Evolutionary conservation across 768 basidiomycete genomes (phyloP), one percentile per base, ranked within the genome.

Genomic region (Termitomyces sp.): DNA sequence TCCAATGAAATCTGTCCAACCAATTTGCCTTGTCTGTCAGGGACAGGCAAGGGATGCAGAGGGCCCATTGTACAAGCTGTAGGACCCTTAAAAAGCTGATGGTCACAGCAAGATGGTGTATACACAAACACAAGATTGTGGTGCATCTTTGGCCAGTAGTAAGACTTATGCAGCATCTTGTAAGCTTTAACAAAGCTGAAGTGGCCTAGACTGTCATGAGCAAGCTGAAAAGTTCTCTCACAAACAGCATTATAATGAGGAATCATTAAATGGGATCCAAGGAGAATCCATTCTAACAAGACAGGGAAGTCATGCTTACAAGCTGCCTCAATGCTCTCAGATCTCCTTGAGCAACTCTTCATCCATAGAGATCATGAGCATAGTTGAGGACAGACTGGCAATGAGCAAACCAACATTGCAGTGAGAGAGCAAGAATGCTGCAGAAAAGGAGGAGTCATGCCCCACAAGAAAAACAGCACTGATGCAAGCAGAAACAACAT

Each of bases 121-220:
- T 63, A 63, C 8, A 25, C 25, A 25, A 25, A 31, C 52, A 57
- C 53, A 5, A 65, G 51, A 46, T 65, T 59, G 29, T 38, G 46
- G 59, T 73, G 60, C 77, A 79, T 78, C 37, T 72, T 68, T 20
- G 70, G 70, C 74, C 74, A 72, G 50, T 71, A 76, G 56, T 67
- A 77, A 1, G 67, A 62, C 0, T 63, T 29, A 0, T 64, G 36
- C 0, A 77, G 51, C 0, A 64, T 9, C 0, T 36, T 66, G 54
- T 75, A 76, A 0, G 66, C 61, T 59, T 79, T 75, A 14, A 69
- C 59, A n/a, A 69, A 68, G 0, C 78, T 70, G 55, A 79, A 75
- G 65, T 77, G 73, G 0, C 73, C 74, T 0, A 72, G 55, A 0
- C 54, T 31, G 53, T 76, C 70, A 56, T 76, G 76, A 52, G 20